Evolutionary conservation across 768 basidiomycete species (phyloP), one percentile per base, ranked within the genome.

Genomic region (Boletus bicolor): DNA sequence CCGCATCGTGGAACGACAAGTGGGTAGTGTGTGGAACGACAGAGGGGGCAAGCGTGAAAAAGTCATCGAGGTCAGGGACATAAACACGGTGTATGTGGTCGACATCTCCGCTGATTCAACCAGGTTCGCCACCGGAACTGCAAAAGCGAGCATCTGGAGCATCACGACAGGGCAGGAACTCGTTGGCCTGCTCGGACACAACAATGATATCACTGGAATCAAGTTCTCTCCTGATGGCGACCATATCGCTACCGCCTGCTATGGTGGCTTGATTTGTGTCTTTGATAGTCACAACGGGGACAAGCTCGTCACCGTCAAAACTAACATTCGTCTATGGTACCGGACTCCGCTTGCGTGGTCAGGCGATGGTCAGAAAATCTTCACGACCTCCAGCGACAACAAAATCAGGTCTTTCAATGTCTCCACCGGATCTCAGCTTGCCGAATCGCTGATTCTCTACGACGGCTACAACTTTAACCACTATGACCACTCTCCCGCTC

Each of bases 181-280:
- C n/a, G n/a, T 39, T 10, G 38, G 38, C n/a, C 38, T n/a, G 3
- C n/a, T 39, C 38, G 1, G 10, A 8, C 38, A n/a, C 0, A 4
- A 19, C 0, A 4, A 4, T 4, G 2, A 2, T 19, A 9, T 19
- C 19, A 19, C 19, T 19, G 19, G 19, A 19, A 19, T 19, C 19
- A 19, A 19, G 19, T 19, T 19, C 19, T 39, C 38, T 2, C 38
- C 38, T 0, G 5, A 4, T 39, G 38, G 38, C 17, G 17, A 38
- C 0, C 37, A 9, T 0, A 38, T 38, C 7, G 37, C 7, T 17
- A n/a, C 17, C n/a, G 37, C 37, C 7, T 38, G 37, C 37, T 38
- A 2, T 4, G 5, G 5, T 0, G 1, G 5, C 6, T 15, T 1
- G 8, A 38, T 38, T 7, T 4, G 8, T 0, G 7, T 38, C 4